A percentile compares a stretch with the other conserved stretches of the same genome.
Conservation (phyloP, 345 rosid genomes). For the Corchorus olitorius region DNA sequence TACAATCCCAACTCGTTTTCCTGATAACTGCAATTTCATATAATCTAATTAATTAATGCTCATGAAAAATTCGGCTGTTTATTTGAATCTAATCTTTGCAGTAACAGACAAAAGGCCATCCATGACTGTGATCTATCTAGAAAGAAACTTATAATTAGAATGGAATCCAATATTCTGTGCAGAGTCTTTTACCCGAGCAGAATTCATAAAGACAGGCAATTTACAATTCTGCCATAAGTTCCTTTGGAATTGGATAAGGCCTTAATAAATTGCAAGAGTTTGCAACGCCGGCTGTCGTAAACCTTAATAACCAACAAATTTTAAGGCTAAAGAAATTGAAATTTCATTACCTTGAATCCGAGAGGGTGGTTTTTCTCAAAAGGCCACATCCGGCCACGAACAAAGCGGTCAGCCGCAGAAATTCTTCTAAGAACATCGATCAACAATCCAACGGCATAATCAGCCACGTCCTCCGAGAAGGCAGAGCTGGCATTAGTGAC, state of each 20-base stretch:
- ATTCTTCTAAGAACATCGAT: slow-evolving; percentile 42
- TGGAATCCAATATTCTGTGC: too few relatives aligned
- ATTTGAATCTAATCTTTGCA: too few relatives aligned
- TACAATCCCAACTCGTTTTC: slow-evolving; percentile 40
- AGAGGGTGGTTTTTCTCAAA: slow-evolving; percentile 28
- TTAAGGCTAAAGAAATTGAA: too few relatives aligned
- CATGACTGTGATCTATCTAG: too few relatives aligned
- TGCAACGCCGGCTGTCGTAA: too few relatives aligned
- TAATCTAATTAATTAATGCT: neutral
- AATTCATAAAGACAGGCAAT: neutral
- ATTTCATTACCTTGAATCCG: slow-evolving; percentile 38
- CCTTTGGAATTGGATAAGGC: too few relatives aligned
- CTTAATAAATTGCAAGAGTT: neutral
- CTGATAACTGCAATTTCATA: slow-evolving; percentile 29
- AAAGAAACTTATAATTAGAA: too few relatives aligned
- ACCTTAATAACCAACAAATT: too few relatives aligned
- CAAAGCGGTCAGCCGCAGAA: slow-evolving; percentile 41
- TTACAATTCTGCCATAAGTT: neutral
- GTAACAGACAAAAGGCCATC: too few relatives aligned
- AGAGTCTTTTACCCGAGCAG: too few relatives aligned
- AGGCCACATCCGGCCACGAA: slow-evolving; percentile 38
- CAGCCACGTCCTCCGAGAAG: slow-evolving; percentile 50
- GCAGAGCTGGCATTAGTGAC: slow-evolving; percentile 45
- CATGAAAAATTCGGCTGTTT: too few relatives aligned
- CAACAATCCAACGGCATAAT: slow-evolving; percentile 45